Evolutionary conservation across 2,329 filamentous ascomycete genomes (phyloP), one percentile per base, ranked within the genome.

Genomic region (Colletotrichum cuscutae): DNA sequence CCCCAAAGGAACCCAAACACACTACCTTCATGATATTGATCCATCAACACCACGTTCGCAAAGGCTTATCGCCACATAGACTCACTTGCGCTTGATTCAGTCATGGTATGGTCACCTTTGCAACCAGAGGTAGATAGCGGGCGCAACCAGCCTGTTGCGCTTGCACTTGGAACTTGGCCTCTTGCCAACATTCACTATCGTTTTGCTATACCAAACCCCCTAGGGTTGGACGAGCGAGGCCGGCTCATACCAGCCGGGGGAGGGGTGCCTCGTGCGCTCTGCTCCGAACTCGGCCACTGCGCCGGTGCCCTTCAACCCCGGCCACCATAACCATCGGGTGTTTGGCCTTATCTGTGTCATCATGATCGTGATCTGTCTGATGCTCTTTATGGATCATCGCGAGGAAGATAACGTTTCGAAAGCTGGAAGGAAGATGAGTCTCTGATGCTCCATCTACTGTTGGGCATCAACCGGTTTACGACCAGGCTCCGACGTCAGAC

Each of bases 1-100:
- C 42, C 35, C 42, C 42, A 49, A n/a, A 49, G 42, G 42, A 49
- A n/a, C 42, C 19, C 42, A 49, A 49, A 49, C 70, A 49, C 35
- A 24, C 46, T 42, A 64, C 58, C 37, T 22, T 35, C 53, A 46
- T 42, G 30, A 53, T 49, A 42, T 42, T 42, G 37, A 42, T 42
- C 42, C 28, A 58, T 46, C 49, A 57, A 22, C 59, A 42, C 35
- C 64, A 35, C 59, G 22, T 22, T 8, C 9, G 7, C 24, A 22
- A 15, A 63, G 22, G 46, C 56, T 53, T 61, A 58, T 69, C 64
- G 65, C 61, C 64, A 72, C 69, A 53, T 60, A 37, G 32, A 9
- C 53, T 68, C 26, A 60, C 42, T 57, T 60, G 57, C 54, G 53
- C 53, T 62, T 32, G 22, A 72, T 74, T 72, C 68, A 54, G 68